Evolutionary conservation across 257 asterid genomes (phyloP), one percentile per base, ranked within the genome.

Genomic region (Petunia secreta): DNA sequence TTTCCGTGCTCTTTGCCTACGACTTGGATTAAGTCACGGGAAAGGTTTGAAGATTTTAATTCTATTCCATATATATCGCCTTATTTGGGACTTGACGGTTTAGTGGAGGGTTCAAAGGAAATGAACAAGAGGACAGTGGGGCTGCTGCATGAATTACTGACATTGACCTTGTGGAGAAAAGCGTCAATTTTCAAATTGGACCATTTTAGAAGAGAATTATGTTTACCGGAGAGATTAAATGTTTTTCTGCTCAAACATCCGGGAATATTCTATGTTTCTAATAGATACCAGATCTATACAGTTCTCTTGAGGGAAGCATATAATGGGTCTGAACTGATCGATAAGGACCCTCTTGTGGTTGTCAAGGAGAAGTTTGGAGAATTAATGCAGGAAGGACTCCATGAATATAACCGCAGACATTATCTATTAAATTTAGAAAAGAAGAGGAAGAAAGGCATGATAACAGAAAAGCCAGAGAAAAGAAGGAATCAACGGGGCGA

Each of bases 321-420:
- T 75, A 75, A 52, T 55, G 97, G 95, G 44, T 85, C 92, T 0
- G 92, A 91, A 66, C 81, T 95, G 88, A 84, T 91, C 44, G 92
- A 93, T 64, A 93, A 89, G 88, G 99, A 95, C 68, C 98, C 96
- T 3, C 90, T 91, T 15, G 90, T 95, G n/a, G 84, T 85, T 58
- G 90, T 93, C 86, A 93, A 95, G 92, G 97, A 95, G 68, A 93
- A 91, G 76, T 95, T 89, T 78, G 98, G 99, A 80, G 97, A 90
- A 52, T 43, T 95, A 83, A 95, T 95, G 97, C 97, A 92, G 87
- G 95, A 88, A 80, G 99, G 98, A 62, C 92, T 92, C 81, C 95
- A 93, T 37, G 98, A 92, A 68, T 93, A 92, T 80, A 95, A 93
- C 64, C 86, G 85, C 64, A 87, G 97, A 88, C 95, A 91, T 79